phyloP scores from a whole-genome alignment of 208 protist species.

The Porcisia deanei region DNA sequence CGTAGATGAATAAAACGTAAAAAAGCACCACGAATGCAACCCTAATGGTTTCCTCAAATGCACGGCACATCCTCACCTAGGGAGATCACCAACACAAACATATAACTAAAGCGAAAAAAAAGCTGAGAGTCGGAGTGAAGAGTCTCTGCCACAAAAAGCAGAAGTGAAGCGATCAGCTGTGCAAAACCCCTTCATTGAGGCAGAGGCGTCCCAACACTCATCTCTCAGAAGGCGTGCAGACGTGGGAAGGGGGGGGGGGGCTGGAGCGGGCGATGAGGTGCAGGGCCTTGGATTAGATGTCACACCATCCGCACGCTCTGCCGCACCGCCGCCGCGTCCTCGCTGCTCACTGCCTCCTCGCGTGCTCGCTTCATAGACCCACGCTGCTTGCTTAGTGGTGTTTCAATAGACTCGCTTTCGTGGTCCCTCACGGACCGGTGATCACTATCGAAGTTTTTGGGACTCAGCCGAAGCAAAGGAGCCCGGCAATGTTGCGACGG shows the following conservation, averaged over 20 bases:
- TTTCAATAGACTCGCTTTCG: not conserved
- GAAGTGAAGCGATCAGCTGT: not conserved
- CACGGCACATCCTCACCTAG: too few relatives aligned
- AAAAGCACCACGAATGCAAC: too few relatives aligned
- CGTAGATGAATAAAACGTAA: too few relatives aligned
- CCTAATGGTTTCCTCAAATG: too few relatives aligned
- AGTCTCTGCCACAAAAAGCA: too few relatives aligned
- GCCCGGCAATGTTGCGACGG: not conserved
- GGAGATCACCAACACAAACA: too few relatives aligned
- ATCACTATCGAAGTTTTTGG: slow-evolving; percentile 1
- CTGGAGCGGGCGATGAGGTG: too few relatives aligned
- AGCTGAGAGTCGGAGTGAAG: not conserved
- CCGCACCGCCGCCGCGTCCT: not conserved
- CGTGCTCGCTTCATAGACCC: slow-evolving; percentile 31
- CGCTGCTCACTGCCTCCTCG: slow-evolving; percentile 13
- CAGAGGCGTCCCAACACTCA: not conserved
- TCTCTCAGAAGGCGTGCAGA: not conserved
- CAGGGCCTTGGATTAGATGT: not conserved
- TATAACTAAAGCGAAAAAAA: too few relatives aligned
- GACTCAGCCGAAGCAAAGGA: not conserved
- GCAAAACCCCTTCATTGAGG: not conserved
- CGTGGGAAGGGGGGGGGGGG: too few relatives aligned
- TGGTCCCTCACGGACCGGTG: not conserved
- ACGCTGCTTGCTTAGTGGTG: slow-evolving; percentile 10
- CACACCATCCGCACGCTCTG: slow-evolving; percentile 8